Percentiles rank a stretch among this genome's conserved stretches.
Evolutionary conservation across 2,329 filamentous ascomycete genomes (phyloP).

Genomic region (Sporothrix schenckii): DNA sequence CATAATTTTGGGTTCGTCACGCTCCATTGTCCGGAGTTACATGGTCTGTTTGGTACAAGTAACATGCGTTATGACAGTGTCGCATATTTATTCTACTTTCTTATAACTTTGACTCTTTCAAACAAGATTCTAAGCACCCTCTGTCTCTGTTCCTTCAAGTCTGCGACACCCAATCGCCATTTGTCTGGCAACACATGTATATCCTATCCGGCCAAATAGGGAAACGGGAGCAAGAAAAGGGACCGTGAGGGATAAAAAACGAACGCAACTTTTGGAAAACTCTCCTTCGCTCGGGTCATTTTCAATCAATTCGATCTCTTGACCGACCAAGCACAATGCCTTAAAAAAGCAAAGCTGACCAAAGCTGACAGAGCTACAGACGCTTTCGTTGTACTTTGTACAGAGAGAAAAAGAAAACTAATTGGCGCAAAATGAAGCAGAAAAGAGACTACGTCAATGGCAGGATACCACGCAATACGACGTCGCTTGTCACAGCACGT

Average conservation of each 20-base stretch:
- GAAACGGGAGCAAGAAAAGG: background rate
- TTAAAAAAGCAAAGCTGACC: constrained; percentile 3
- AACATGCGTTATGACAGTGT: too few species aligned
- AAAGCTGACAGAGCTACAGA: background rate
- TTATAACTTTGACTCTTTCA: background rate
- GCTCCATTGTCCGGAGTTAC: background rate
- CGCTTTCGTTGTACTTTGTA: too few species aligned
- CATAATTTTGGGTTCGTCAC: background rate
- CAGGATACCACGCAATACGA: constrained; percentile 15
- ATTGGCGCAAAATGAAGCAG: background rate
- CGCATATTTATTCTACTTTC: background rate
- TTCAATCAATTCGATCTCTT: constrained; percentile 1
- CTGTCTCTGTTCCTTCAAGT: too few species aligned
- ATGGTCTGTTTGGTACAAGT: background rate
- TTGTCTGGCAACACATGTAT: too few species aligned
- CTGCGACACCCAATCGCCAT: too few species aligned
- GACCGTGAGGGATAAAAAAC: background rate
- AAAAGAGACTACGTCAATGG: background rate
- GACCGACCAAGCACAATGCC: background rate
- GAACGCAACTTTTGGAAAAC: background rate
- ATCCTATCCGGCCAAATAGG: too few species aligned
- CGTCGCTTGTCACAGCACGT: constrained; percentile 15
- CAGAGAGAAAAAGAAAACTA: background rate
- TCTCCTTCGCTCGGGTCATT: background rate
- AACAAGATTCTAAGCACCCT: too few species aligned